Base-by-base conservation (phyloP, 345 rosid genomes). In the Microthlaspi erraticum region DNA sequence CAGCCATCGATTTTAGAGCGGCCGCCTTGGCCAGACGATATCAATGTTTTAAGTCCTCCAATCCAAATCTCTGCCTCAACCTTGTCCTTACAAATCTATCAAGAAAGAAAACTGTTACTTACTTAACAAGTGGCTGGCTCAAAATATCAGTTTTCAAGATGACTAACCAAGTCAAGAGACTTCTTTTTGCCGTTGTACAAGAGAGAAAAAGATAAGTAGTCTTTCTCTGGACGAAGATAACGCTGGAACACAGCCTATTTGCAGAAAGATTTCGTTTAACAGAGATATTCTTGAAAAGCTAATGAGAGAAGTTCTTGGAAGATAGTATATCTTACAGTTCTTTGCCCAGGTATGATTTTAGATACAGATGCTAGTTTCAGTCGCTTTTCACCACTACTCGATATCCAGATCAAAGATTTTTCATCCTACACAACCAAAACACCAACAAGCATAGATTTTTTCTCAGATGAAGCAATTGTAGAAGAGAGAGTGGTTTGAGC, bases 1-100 rank as follows among this genome's bases (percentile, higher is more conserved):
- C 99, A 83, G 54, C 96, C 95, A 82, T 94, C 99, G 74, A 94
- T 94, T 86, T 94, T 94, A 44, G 95, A 91, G 42, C 96, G 96
- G 18, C 97, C 97, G 44, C 85, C 94, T 71, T 88, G 95, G 18
- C 90, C 90, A 64, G 83, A 68, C 26, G 93, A 74, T 79, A 86
- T 86, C 65, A 88, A 64, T 69, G 95, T 81, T 73, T 85, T 89
- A 31, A 91, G 86, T 62, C 90, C 92, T 23, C 88, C 88, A 81
- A 91, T 91, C 97, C 95, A 89, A 78, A 84, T 83, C 80, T 91
- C 96, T 3, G 92, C 93, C 84, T 89, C 97, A 74, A 86, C 90
- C 77, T 88, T 94, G 85, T 89, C 99, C 82, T 91, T 94, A 82
- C 95, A 91, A 59, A 89, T 91, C 97, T 94, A 77, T 41, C 62